Base-by-base conservation (phyloP, 2,329 filamentous ascomycete genomes). In the Chaetomium sp. region DNA sequence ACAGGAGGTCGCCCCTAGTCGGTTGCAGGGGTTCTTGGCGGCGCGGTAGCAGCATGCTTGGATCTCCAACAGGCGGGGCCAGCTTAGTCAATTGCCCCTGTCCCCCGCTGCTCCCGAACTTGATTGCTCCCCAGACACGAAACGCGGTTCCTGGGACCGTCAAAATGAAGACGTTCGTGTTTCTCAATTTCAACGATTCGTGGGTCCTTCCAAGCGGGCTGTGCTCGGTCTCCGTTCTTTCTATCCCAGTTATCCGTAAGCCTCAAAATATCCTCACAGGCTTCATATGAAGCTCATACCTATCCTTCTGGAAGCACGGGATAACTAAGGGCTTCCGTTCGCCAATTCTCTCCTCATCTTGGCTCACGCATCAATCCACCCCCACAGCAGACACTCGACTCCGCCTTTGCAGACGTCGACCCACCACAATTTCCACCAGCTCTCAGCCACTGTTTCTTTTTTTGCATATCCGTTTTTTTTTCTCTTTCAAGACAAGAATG, bases 21-120 rank as follows among this genome's bases (percentile, higher is more conserved):
- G 16, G 38, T 42, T 42, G 49, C 63, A 65, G 49, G 59, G 27
- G 29, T 27, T 59, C 63, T 65, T 65, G 63, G 63, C 63, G 59
- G 8, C 47, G 31, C 23, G 21, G 25, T 57, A 42, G 31, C 23
- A 19, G 12, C 62, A 29, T 9, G 13, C n/a, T 13, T 16, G 23
- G 25, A 38, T 25, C 21, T n/a, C 53, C 53, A 56, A 56, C 53
- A 56, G 57, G 57, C 33, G 50, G 50, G 27, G 25, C 50, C 25
- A 29, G 49, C 25, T 51, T 51, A 47, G 42, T 47, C 42, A 47
- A 47, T 47, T 7, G 42, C 42, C 38, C 38, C 38, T 42, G 38
- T 42, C 38, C 19, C 19, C 38, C 45, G 10, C 45, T 47, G n/a
- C 8, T 47, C 45, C 45, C 45, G 45, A 23, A 21, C 45, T 47